A percentile compares a stretch with the other conserved stretches of the same genome.
Conservation (phyloP, 345 rosid species). For the Kandelia obovata region DNA sequence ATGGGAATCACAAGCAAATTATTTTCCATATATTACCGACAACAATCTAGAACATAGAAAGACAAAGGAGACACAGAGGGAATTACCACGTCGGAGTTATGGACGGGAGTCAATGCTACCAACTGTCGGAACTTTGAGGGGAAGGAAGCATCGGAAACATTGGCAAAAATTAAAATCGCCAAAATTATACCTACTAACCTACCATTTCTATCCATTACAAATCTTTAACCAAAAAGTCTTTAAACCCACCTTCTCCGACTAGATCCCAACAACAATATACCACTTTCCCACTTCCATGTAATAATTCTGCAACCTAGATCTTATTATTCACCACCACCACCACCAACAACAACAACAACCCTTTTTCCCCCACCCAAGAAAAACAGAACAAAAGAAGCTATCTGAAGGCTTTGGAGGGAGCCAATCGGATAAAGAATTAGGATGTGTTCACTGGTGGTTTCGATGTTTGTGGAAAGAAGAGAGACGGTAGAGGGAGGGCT, state of each 20-base stretch:
- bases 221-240: not conserved
- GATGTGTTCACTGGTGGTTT: not conserved
- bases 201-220: constrained; percentile 21
- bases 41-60: not conserved
- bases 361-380: no score
- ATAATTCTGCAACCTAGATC: constrained; percentile 2
- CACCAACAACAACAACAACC: no score
- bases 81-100: constrained; percentile 32
- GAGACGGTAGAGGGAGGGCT: no score
- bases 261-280: constrained; percentile 1
- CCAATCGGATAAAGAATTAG: not conserved
- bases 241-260: not conserved
- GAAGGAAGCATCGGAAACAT: constrained; percentile 42
- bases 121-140: constrained; percentile 26
- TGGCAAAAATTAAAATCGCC: constrained; percentile 31
- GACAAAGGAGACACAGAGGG: not conserved
- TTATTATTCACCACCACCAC: not conserved
- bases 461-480: no score
- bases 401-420: constrained; percentile 8
- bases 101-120: constrained; percentile 26
- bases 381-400: not conserved
- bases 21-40: not conserved
- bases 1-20: constrained; percentile 12
- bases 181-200: not conserved
- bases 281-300: not conserved